Base-by-base conservation (phyloP, 2,329 filamentous ascomycete species). In the Corinectria fuckeliana region DNA sequence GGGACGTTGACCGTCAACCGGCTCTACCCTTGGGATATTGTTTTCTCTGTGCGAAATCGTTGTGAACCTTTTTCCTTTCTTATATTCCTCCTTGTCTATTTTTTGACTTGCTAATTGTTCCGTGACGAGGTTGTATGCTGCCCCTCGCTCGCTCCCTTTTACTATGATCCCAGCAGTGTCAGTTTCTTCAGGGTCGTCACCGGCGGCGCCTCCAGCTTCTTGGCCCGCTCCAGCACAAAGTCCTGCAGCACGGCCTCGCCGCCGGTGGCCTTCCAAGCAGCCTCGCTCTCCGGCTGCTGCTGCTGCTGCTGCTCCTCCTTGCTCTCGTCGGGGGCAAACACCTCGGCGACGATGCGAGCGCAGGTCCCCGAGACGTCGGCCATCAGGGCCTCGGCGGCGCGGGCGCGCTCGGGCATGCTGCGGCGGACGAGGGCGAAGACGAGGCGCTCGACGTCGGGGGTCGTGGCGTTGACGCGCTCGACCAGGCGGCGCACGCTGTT, bases 361-460 rank as follows among this genome's bases (percentile, higher is more conserved):
- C 92, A 96, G 62, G 87, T 83, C 42, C 85, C 87, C 9, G 92
- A 78, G 1, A 98, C 89, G 63, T 95, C 92, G 5, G 78, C 82
- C 78, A 94, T 87, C 23, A 91, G 84, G 8, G 80, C 83, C 75
- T 95, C 90, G 3, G 96, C 85, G 6, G 92, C 90, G 13, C 87
- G 82, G 4, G 93, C 95, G 49, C 93, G 84, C 80, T 98, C 95
- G 42, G 91, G 84, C 95, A 98, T 98, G 18, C 86, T 86, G 30
- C 95, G 81, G 56, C 93, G 84, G 62, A 93, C 81, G 58, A 98
- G 79, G 0, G 90, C 93, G 64, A 91, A 88, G 0, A 97, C 85
- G 7, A 98, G 81, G 14, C 88, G 79, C 71, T 87, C 84, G 0
- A 92, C 86, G 74, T 99, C 95, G 1, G 85, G 82, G 50, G 88